A percentile compares a stretch with the other conserved stretches of the same genome.
These are phyloP conservation scores for Lepidium campestre DNA, from an alignment of 441 rosid species.

Conservation along the genomic window DNA sequence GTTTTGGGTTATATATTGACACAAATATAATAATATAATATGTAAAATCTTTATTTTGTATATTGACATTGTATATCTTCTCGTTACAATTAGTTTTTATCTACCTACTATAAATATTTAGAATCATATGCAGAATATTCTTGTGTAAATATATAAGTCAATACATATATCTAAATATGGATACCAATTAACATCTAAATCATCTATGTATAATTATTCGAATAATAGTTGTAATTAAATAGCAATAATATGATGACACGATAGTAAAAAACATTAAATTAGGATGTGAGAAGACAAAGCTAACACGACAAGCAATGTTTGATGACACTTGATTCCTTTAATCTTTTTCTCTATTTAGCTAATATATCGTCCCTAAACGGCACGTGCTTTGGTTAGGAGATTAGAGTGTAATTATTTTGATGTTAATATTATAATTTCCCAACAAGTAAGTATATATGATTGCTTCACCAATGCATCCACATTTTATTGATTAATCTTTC, in stretches of 20 bases:
- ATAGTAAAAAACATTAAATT: neutral
- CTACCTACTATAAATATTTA: neutral
- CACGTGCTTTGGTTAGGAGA: conserved; percentile 11
- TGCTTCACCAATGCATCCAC: conserved; percentile 12
- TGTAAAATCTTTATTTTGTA: neutral
- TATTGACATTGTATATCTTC: neutral
- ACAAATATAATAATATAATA: no score
- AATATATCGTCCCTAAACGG: neutral
- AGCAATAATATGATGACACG: neutral
- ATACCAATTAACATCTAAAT: no score
- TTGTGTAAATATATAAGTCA: no score
- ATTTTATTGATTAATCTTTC: neutral
- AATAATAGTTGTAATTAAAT: neutral
- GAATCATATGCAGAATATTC: no score
- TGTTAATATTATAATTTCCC: neutral
- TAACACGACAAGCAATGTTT: conserved; percentile 32
- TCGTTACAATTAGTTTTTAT: neutral
- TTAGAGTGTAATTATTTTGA: conserved; percentile 13
- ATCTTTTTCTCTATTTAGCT: neutral
- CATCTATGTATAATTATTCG: neutral
- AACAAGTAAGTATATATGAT: no score
- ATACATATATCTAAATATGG: no score
- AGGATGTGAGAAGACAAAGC: conserved; percentile 17
- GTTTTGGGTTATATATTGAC: neutral
- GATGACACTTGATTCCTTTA: conserved; percentile 14